Evolutionary conservation across 192 early-diverging fungal genomes (phyloP).

Genomic region (Coemansia javaensis): DNA sequence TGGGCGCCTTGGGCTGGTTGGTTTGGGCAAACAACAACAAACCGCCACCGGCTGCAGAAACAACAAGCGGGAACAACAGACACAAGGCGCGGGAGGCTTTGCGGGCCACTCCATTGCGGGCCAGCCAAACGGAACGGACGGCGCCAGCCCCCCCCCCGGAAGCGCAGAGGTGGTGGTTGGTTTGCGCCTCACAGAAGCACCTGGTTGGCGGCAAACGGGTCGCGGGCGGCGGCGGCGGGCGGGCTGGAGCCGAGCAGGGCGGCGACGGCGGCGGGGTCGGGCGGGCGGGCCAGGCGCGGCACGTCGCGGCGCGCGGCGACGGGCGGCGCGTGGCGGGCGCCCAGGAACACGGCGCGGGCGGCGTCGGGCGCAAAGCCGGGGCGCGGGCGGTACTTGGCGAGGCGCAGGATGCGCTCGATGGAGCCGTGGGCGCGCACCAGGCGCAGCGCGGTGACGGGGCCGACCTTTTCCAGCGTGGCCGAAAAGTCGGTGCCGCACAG

Average conservation of each 20-base stretch:
- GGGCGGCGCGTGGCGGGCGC: conserved; percentile 1
- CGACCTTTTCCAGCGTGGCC: conserved; percentile 60
- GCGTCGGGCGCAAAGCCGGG: conserved; percentile 33
- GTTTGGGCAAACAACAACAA: too few relatives aligned
- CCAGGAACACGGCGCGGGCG: conserved; percentile 42
- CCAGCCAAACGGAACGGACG: too few relatives aligned
- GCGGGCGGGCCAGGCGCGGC: neutral
- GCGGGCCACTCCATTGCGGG: too few relatives aligned
- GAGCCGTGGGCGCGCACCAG: conserved; percentile 56
- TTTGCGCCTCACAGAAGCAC: neutral
- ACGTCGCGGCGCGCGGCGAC: conserved; percentile 17
- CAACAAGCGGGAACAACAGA: neutral
- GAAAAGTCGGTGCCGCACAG: conserved; percentile 75
- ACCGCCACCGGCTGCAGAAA: too few relatives aligned
- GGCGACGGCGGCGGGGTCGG: conserved; percentile 4
- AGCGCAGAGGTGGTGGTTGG: neutral
- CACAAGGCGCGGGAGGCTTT: neutral
- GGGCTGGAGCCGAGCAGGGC: conserved; percentile 13
- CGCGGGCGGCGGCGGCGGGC: conserved; percentile 1
- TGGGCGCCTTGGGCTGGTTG: too few relatives aligned
- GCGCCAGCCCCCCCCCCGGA: neutral
- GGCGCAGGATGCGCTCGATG: conserved; percentile 56
- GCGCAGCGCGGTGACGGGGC: conserved; percentile 57
- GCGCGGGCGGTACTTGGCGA: conserved; percentile 27
- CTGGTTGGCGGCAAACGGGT: conserved; percentile 20